These are phyloP conservation scores for Silene uniflora DNA, from an alignment of 148 eudicot genomes.

Conservation along the genomic window DNA sequence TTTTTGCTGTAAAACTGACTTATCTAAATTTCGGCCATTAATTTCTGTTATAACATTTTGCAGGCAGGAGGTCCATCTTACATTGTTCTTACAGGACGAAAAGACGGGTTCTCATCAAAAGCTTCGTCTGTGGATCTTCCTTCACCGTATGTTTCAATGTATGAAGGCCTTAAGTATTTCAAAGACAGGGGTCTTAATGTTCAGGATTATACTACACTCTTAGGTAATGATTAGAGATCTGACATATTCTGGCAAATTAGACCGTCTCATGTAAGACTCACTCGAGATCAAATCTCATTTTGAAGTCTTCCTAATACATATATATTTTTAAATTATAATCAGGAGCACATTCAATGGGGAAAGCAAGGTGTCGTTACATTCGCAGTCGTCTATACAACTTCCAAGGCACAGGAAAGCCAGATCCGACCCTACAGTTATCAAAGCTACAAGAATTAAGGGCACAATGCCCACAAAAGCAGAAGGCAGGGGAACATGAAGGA, in stretches of 20 bases:
- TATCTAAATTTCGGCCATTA: background rate
- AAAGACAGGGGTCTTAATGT: constrained; percentile 50
- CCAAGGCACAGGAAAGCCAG: constrained; percentile 53
- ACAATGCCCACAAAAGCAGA: constrained; percentile 39
- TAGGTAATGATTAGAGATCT: constrained; percentile 39
- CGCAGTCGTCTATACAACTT: constrained; percentile 59
- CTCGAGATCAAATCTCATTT: too few relatives aligned
- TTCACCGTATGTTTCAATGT: constrained; percentile 48
- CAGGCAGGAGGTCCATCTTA: constrained; percentile 90
- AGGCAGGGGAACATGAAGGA: constrained; percentile 36
- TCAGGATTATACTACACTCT: constrained; percentile 52
- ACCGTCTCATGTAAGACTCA: too few relatives aligned
- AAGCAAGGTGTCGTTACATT: constrained; percentile 51
- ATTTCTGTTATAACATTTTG: background rate
- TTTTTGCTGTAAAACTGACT: background rate
- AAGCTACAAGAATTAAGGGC: constrained; percentile 28
- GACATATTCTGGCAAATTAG: too few relatives aligned
- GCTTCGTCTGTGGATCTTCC: constrained; percentile 60
- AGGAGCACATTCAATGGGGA: constrained; percentile 73
- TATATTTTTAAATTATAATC: background rate
- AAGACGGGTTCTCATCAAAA: constrained; percentile 59
- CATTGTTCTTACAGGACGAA: constrained; percentile 67
- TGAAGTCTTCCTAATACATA: too few relatives aligned
- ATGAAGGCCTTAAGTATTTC: constrained; percentile 43
- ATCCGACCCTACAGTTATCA: constrained; percentile 42